Evolutionary conservation across 306 rosid genomes (phyloP), one percentile per base, ranked within the genome.

Genomic region (Cucumis cinereus): DNA sequence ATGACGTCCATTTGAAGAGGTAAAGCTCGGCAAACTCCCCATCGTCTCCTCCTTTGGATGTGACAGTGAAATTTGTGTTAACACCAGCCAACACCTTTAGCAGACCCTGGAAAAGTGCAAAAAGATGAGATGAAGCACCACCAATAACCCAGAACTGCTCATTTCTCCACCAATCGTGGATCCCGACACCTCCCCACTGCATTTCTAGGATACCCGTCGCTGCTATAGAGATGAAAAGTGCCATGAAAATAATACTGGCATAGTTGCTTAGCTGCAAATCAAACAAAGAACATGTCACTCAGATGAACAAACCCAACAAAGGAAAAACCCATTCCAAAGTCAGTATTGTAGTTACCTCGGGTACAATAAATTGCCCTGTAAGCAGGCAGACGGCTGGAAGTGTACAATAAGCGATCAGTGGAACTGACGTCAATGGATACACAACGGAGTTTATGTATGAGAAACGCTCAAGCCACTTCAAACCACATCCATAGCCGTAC

Each of bases 81-180:
- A 93, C 93, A 35, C 98, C 97, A 19, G 93, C 98, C 77, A 93
- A 83, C 70, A 93, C 96, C 84, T 91, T 89, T n/a, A 93, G 98
- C 85, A 91, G 82, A 69, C 98, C 98, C 38, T 93, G 98, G 81
- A 89, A 81, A 79, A 93, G 91, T 4, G 98, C 98, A 26, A 88
- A 93, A 35, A 93, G 81, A 74, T 93, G 97, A 2, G 98, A 88
- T 9, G 98, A 93, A 22, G 84, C 90, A 35, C 97, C 97, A 4
- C 98, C 98, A 24, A 91, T 93, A 62, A 93, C 98, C 98, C 98
- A 93, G 61, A 93, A 93, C 67, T 93, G 98, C 70, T 93, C 98
- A 40, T 93, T 93, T 76, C 97, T 91, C 98, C 98, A 93, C 98
- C 96, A 91, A 76, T 91, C 98, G 9, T 93, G 96, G 11, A 93